phyloP scores from a whole-genome alignment of 2,329 filamentous ascomycete species.

The Calcarisporium arbuscula region DNA sequence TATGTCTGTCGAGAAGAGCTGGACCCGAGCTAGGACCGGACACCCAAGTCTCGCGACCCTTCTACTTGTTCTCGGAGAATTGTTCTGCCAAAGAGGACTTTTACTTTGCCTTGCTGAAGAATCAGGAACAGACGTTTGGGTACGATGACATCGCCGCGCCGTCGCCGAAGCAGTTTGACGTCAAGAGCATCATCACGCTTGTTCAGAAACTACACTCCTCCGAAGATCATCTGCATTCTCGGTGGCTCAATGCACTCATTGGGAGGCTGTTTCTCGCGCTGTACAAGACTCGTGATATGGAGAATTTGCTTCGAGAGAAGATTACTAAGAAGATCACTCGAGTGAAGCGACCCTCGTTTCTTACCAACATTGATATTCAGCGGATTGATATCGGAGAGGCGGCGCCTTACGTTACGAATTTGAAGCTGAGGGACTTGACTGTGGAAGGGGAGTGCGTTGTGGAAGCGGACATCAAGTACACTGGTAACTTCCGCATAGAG shows the following conservation, averaged over 20 bases:
- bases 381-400: slow-evolving; percentile 81
- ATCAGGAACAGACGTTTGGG: slow-evolving; percentile 65
- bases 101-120: slow-evolving; percentile 85
- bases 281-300: slow-evolving; percentile 77
- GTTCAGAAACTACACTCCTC: slow-evolving; percentile 88
- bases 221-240: slow-evolving; percentile 81
- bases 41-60: slow-evolving; percentile 63
- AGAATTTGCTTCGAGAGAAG: slow-evolving; percentile 73
- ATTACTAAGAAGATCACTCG: slow-evolving; percentile 94
- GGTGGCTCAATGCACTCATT: slow-evolving; percentile 89
- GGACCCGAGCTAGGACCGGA: slow-evolving; percentile 51
- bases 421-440: slow-evolving; percentile 79
- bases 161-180: slow-evolving; percentile 68
- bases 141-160: slow-evolving; percentile 51
- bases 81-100: slow-evolving; percentile 97
- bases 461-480: slow-evolving; percentile 83
- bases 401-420: slow-evolving; percentile 83
- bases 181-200: slow-evolving; percentile 79
- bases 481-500: slow-evolving; percentile 81
- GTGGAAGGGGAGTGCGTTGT: slow-evolving; percentile 85
- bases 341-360: slow-evolving; percentile 85
- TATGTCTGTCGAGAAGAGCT: slow-evolving; percentile 66
- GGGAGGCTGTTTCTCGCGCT: slow-evolving; percentile 83
- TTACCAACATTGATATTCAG: slow-evolving; percentile 76
- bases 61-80: slow-evolving; percentile 92